phyloP scores from a whole-genome alignment of 306 rosid genomes.

The Psophocarpus tetragonolobus region DNA sequence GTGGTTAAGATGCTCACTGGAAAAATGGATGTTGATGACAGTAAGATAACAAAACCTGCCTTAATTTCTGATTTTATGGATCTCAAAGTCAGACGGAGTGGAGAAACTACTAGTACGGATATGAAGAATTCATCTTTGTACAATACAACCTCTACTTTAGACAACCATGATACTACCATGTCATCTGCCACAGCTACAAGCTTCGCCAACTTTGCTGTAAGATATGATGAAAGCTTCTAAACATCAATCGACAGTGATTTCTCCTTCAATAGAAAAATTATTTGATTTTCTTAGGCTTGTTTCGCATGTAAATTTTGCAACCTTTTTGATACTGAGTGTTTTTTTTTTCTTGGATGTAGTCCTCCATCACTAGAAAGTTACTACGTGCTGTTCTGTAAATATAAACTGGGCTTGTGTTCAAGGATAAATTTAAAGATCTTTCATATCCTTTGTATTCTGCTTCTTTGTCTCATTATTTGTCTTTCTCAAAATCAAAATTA shows the following conservation, averaged over 20 bases:
- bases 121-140: constrained; percentile 27
- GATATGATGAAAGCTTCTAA: constrained; percentile 43
- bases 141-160: constrained; percentile 49
- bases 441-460: not conserved
- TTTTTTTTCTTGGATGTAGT: not conserved
- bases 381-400: constrained; percentile 38
- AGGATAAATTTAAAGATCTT: constrained; percentile 7
- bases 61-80: constrained; percentile 87
- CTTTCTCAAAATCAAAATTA: not conserved
- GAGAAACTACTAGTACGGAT: constrained; percentile 29
- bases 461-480: not conserved
- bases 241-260: constrained; percentile 5
- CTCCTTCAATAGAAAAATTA: not conserved
- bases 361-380: constrained; percentile 9
- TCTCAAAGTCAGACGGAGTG: constrained; percentile 54
- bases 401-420: constrained; percentile 13
- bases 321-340: not conserved
- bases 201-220: constrained; percentile 49
- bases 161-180: constrained; percentile 47
- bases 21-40: constrained; percentile 45
- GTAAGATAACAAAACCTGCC: constrained; percentile 75
- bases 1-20: constrained; percentile 91
- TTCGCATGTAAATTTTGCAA: constrained; percentile 41
- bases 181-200: constrained; percentile 45
- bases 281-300: constrained; percentile 33